phyloP scores from a whole-genome alignment of 2,329 filamentous ascomycete species.

The Colletotrichum lentis region DNA sequence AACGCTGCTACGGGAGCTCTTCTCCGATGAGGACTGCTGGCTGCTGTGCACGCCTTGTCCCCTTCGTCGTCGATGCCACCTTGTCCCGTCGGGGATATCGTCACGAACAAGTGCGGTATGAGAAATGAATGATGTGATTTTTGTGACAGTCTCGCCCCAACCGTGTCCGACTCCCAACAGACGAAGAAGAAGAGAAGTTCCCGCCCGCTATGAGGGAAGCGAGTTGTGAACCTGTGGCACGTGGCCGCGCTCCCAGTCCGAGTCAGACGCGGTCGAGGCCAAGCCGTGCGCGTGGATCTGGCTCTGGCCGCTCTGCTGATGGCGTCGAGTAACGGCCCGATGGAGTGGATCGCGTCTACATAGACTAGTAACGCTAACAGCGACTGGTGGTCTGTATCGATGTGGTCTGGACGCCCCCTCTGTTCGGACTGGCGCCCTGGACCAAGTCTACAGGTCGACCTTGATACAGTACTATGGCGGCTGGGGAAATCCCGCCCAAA shows the following conservation, averaged over 20 bases:
- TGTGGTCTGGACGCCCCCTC: background rate
- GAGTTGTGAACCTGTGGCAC: background rate
- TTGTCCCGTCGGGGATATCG: background rate
- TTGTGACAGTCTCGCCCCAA: too few species aligned
- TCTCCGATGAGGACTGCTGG: too few species aligned
- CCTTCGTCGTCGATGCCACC: background rate
- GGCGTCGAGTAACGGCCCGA: conserved; percentile 24
- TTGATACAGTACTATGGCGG: conserved; percentile 4
- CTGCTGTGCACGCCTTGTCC: background rate
- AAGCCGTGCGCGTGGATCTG: background rate
- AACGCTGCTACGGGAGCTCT: background rate
- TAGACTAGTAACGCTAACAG: conserved; percentile 14
- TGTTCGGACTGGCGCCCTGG: background rate
- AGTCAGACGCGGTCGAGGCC: conserved; percentile 17
- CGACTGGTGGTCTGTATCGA: too few species aligned
- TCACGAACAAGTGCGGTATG: background rate
- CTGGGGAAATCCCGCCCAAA: background rate
- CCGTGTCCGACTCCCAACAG: too few species aligned
- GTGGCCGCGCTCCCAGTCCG: background rate
- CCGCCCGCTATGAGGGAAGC: background rate
- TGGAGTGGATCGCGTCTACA: conserved; percentile 21
- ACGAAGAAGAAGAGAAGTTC: background rate
- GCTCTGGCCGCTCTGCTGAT: too few species aligned
- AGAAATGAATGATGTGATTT: background rate
- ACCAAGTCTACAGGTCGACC: conserved; percentile 7